A percentile compares a stretch with the other conserved stretches of the same genome.
These are phyloP conservation scores for Brassica rapa DNA, from an alignment of 345 rosid species.

Conservation along the genomic window DNA sequence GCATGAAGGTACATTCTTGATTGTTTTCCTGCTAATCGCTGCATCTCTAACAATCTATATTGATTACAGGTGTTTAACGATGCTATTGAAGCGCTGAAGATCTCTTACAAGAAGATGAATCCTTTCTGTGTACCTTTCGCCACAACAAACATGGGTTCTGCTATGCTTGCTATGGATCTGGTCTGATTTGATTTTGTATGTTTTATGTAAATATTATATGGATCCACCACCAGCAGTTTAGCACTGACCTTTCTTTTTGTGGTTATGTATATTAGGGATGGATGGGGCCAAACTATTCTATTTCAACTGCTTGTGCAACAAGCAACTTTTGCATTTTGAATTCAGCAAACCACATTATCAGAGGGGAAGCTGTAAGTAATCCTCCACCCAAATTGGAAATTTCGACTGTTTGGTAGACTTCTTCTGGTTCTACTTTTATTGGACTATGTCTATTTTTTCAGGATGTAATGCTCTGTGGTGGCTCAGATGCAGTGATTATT, in stretches of 20 bases:
- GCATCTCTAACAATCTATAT: neutral
- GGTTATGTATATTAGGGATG: slow-evolving; percentile 62
- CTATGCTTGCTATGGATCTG: slow-evolving; percentile 98
- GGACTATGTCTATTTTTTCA: slow-evolving; percentile 37
- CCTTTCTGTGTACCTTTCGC: slow-evolving; percentile 97
- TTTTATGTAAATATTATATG: slow-evolving; percentile 11
- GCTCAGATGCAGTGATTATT: slow-evolving; percentile 84
- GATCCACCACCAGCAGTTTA: neutral
- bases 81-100: slow-evolving; percentile 86
- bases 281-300: slow-evolving; percentile 99
- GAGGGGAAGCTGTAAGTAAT: slow-evolving; percentile 93
- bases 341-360: slow-evolving; percentile 89
- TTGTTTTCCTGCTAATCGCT: too few species aligned
- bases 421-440: slow-evolving; percentile 10
- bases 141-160: slow-evolving; percentile 98
- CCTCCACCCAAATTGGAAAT: slow-evolving; percentile 5
- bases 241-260: slow-evolving; percentile 21
- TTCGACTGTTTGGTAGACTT: slow-evolving; percentile 23
- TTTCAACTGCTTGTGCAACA: slow-evolving; percentile 96
- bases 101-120: slow-evolving; percentile 90
- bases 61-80: slow-evolving; percentile 76
- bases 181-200: slow-evolving; percentile 47
- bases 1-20: slow-evolving; percentile 67
- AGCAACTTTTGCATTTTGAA: slow-evolving; percentile 89
- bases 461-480: slow-evolving; percentile 98